These are phyloP conservation scores for Paecilomyces formosus DNA, from an alignment of 2,329 filamentous ascomycete genomes.

Conservation along the genomic window DNA sequence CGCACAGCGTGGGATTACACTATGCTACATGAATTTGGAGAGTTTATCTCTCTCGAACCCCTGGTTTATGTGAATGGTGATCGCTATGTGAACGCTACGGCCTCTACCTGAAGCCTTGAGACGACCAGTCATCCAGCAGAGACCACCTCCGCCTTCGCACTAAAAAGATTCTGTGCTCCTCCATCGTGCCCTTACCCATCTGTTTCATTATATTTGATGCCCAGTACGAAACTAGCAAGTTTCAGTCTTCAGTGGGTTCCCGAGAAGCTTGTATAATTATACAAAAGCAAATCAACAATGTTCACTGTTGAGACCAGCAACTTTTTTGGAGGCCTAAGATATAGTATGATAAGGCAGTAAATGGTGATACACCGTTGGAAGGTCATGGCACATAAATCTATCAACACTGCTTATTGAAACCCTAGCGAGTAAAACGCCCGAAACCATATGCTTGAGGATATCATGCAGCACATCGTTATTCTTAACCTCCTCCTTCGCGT, in stretches of 20 bases:
- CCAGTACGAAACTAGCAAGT: background rate
- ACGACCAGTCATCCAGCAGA: background rate
- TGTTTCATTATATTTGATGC: background rate
- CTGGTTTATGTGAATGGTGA: constrained; percentile 6
- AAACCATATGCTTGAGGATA: background rate
- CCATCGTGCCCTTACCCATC: background rate
- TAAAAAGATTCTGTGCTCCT: background rate
- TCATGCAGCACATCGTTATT: background rate
- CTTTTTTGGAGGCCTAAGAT: too few relatives aligned
- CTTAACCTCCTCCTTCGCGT: constrained; percentile 45
- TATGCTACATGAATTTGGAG: constrained; percentile 13
- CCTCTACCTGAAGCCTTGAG: background rate
- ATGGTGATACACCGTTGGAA: background rate
- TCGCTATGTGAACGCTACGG: background rate
- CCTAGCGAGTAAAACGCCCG: background rate
- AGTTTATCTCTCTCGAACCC: constrained; percentile 8
- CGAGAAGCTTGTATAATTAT: background rate
- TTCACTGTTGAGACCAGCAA: too few relatives aligned
- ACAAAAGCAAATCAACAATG: background rate
- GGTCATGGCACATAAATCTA: background rate
- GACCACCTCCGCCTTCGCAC: background rate
- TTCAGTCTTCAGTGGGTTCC: too few relatives aligned
- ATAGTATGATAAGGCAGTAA: too few relatives aligned
- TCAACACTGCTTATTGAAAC: background rate
- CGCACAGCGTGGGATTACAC: constrained; percentile 19